Percentiles rank a stretch among this genome's conserved stretches.
Conservation (phyloP, 768 basidiomycete genomes). For the Fistulinella prunicolor region DNA sequence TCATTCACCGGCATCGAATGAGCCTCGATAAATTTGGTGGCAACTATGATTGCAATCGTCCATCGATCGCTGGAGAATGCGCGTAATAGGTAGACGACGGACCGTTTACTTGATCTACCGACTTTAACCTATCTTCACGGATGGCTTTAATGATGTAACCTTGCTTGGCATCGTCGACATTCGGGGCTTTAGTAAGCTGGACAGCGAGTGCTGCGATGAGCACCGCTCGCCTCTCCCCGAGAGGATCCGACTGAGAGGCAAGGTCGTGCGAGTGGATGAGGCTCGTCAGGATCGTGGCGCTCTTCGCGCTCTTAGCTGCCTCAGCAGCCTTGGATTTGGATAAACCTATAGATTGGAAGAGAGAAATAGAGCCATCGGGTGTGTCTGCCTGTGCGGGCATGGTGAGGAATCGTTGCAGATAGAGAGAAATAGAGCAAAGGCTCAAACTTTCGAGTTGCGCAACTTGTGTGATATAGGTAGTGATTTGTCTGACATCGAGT, state of each 20-base stretch:
- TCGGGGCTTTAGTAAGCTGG: constrained; percentile 51
- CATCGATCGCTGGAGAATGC: not conserved
- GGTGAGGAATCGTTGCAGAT: not conserved
- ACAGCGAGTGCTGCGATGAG: constrained; percentile 67
- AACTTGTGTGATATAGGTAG: not conserved
- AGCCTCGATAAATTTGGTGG: constrained; percentile 68
- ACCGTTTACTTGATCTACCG: constrained; percentile 87
- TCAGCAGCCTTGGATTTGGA: constrained; percentile 76
- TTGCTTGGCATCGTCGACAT: constrained; percentile 51
- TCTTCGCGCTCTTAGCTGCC: constrained; percentile 77
- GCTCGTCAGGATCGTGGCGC: constrained; percentile 62
- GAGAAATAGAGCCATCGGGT: constrained; percentile 18
- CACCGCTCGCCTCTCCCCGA: constrained; percentile 77
- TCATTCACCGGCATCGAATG: constrained; percentile 62
- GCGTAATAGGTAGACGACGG: constrained; percentile 23
- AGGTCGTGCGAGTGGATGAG: constrained; percentile 61
- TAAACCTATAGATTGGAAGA: constrained; percentile 79
- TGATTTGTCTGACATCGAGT: no score
- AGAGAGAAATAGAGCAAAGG: no score
- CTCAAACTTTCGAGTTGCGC: no score
- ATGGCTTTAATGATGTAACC: constrained; percentile 67
- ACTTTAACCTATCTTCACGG: constrained; percentile 68
- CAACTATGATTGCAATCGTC: constrained; percentile 29
- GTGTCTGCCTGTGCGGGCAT: constrained; percentile 18
- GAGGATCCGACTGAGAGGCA: constrained; percentile 31